Conservation (phyloP, 768 basidiomycete species). For the Paxillus rubicundulus region DNA sequence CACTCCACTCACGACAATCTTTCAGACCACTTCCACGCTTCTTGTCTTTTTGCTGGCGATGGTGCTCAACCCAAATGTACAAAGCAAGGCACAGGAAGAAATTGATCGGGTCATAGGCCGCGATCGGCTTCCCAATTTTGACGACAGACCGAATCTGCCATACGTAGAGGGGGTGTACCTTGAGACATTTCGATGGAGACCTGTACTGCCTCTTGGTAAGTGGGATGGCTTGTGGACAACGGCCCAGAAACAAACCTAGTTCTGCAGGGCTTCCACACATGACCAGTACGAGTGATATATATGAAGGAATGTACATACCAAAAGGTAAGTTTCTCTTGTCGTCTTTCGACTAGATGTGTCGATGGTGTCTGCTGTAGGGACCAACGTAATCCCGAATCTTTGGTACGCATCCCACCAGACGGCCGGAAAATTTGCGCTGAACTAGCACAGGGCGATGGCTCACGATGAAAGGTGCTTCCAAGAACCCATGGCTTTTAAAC, state of each 20-base stretch:
- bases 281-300: constrained; percentile 23
- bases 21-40: constrained; percentile 15
- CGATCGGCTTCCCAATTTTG: constrained; percentile 27
- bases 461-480: constrained; percentile 52
- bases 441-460: constrained; percentile 38
- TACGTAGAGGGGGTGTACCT: constrained; percentile 31
- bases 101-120: constrained; percentile 32
- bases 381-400: constrained; percentile 22
- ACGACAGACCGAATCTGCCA: constrained; percentile 27
- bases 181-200: constrained; percentile 34
- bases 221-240: background rate
- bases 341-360: background rate
- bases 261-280: constrained; percentile 22
- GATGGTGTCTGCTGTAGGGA: constrained; percentile 5
- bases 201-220: constrained; percentile 28
- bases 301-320: constrained; percentile 30
- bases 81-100: constrained; percentile 31
- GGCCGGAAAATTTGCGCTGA: background rate
- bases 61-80: constrained; percentile 31
- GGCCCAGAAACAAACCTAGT: background rate
- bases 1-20: background rate
- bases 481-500: constrained; percentile 50
- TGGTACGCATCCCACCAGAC: constrained; percentile 14
- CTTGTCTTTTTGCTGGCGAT: constrained; percentile 33
- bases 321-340: constrained; percentile 18